A percentile compares a stretch with the other conserved stretches of the same genome.
Evolutionary conservation across 495 filamentous ascomycete species (phyloP).

Genomic region (Bombardia bombarda): DNA sequence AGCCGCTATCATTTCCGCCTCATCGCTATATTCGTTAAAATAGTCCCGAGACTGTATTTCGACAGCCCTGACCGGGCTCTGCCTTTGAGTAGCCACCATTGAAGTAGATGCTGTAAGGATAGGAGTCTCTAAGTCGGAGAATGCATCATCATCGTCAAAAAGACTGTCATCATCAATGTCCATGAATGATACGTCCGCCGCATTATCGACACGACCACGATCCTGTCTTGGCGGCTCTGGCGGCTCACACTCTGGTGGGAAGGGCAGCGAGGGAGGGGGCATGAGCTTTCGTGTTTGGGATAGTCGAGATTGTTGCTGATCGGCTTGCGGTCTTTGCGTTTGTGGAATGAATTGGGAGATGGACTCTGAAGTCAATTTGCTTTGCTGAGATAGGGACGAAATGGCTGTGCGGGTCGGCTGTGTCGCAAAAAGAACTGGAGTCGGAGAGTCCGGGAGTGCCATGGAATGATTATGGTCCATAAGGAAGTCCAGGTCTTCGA

Average conservation of each 20-base stretch:
- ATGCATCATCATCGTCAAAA: constrained; percentile 34
- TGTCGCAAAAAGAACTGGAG: constrained; percentile 16
- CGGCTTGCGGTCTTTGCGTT: constrained; percentile 29
- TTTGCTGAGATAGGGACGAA: constrained; percentile 12
- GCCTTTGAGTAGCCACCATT: background rate
- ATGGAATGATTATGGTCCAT: constrained; percentile 16
- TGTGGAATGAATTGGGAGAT: constrained; percentile 41
- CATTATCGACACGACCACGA: background rate
- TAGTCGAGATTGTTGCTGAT: background rate
- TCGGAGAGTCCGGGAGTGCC: constrained; percentile 12
- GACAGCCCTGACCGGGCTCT: constrained; percentile 1
- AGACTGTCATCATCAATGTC: constrained; percentile 28
- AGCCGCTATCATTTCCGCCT: constrained; percentile 63
- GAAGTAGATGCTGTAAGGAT: background rate
- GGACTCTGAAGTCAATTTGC: constrained; percentile 23
- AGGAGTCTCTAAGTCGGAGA: constrained; percentile 9
- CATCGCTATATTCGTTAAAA: constrained; percentile 57
- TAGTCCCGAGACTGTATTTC: constrained; percentile 36
- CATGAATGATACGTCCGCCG: constrained; percentile 2
- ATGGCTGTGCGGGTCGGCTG: constrained; percentile 7
- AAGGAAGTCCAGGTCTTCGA: constrained; percentile 29
- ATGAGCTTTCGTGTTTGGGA: background rate
- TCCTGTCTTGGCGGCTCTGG: background rate
- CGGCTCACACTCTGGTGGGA: too few species aligned
- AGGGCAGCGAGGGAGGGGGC: background rate